Conservation (phyloP, 1,284 basidiomycete genomes). For the Moesziomyces antarcticus region DNA sequence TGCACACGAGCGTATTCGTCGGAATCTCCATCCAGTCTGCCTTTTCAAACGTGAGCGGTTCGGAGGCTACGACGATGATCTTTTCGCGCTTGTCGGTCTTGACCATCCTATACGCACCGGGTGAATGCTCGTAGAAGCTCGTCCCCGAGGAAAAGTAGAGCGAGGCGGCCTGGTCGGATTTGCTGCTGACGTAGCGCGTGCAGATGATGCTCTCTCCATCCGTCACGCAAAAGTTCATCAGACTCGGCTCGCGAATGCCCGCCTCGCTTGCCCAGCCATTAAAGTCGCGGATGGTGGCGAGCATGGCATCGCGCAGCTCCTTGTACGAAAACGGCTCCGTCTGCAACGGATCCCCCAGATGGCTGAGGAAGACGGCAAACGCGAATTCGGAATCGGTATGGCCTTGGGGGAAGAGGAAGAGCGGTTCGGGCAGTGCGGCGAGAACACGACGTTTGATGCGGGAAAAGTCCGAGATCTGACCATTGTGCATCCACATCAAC, state of each 20-base stretch:
- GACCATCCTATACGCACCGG: conserved; percentile 69
- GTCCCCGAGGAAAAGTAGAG: conserved; percentile 96
- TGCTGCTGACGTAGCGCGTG: conserved; percentile 91
- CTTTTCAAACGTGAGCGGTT: conserved; percentile 74
- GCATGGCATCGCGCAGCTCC: conserved; percentile 55
- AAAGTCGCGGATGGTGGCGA: conserved; percentile 59
- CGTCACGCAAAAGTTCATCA: conserved; percentile 96
- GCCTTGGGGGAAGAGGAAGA: conserved; percentile 62
- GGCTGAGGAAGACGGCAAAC: conserved; percentile 61
- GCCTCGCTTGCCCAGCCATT: conserved; percentile 57
- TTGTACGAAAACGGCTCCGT: conserved; percentile 45
- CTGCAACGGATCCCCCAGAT: conserved; percentile 45
- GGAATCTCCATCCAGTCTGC: conserved; percentile 97
- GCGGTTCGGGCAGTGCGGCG: conserved; percentile 49
- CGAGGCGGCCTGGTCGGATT: conserved; percentile 90
- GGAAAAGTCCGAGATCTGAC: conserved; percentile 58
- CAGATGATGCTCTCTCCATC: conserved; percentile 93
- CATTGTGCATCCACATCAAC: conserved; percentile 67
- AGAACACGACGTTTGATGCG: conserved; percentile 60
- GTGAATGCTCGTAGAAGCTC: conserved; percentile 81
- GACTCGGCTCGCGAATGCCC: conserved; percentile 73
- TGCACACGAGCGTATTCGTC: conserved; percentile 83
- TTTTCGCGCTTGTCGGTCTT: conserved; percentile 93
- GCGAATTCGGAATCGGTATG: conserved; percentile 64
- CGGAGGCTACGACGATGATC: conserved; percentile 79